phyloP scores from a whole-genome alignment of 768 basidiomycete species.

The Tephrocybe sp. region DNA sequence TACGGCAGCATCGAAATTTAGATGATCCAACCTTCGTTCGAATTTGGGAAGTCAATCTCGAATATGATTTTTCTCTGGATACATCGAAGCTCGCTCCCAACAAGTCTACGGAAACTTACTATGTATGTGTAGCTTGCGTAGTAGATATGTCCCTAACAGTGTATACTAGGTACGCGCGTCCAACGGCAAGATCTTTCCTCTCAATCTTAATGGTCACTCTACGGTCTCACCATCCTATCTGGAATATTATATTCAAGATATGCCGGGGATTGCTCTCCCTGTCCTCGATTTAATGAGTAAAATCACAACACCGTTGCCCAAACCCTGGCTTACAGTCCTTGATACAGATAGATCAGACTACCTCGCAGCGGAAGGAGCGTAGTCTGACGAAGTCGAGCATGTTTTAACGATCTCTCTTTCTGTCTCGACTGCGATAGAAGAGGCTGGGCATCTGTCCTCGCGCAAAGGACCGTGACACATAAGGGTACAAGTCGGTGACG shows the following conservation, averaged over 20 bases:
- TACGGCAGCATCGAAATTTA: not conserved
- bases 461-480: no score
- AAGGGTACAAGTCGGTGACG: no score
- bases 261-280: not conserved
- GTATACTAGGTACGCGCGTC: no score
- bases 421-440: no score
- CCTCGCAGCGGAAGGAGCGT: no score
- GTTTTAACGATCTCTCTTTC: no score
- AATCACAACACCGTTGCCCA: not conserved
- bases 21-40: not conserved
- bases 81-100: not conserved
- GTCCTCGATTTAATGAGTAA: not conserved
- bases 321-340: not conserved
- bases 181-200: not conserved
- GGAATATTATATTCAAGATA: not conserved
- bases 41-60: not conserved
- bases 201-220: not conserved
- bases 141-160: no score
- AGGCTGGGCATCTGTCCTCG: no score
- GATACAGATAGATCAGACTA: not conserved
- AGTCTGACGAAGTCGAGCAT: no score
- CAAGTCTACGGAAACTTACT: not conserved
- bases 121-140: not conserved
- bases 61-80: not conserved
- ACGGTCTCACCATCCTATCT: not conserved